phyloP scores from a whole-genome alignment of 306 rosid species.

The Begonia peltatifolia region DNA sequence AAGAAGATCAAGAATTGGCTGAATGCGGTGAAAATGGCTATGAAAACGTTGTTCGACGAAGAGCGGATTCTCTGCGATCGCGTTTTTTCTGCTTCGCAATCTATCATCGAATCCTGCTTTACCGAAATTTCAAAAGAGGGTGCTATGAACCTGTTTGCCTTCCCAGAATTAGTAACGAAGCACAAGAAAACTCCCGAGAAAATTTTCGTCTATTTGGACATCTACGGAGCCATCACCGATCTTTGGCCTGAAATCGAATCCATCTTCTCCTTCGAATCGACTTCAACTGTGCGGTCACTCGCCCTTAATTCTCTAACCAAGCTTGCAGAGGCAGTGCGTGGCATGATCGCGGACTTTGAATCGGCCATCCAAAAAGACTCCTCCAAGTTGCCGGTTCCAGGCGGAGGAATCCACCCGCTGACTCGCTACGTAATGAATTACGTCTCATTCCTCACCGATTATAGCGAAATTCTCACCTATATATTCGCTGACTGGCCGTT shows the following conservation, averaged over 20 bases:
- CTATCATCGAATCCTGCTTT: constrained; percentile 40
- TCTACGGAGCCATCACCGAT: constrained; percentile 51
- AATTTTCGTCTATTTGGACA: constrained; percentile 43
- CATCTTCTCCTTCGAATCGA: constrained; percentile 55
- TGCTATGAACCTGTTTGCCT: constrained; percentile 35
- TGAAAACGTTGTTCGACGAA: constrained; percentile 35
- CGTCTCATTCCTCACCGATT: constrained; percentile 44
- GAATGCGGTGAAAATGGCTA: constrained; percentile 32
- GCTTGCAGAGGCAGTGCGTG: constrained; percentile 32
- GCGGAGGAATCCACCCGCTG: constrained; percentile 78
- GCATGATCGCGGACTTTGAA: constrained; percentile 50
- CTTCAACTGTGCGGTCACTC: constrained; percentile 24
- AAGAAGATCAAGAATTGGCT: constrained; percentile 54
- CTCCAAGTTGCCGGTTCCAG: constrained; percentile 40
- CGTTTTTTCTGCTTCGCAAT: constrained; percentile 27
- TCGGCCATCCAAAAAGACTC: constrained; percentile 54
- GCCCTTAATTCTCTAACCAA: constrained; percentile 28
- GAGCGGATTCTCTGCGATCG: constrained; percentile 50
- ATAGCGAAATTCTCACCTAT: constrained; percentile 29
- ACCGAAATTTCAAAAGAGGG: constrained; percentile 42
- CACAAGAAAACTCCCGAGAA: constrained; percentile 68
- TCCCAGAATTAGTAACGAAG: constrained; percentile 68
- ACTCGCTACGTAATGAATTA: constrained; percentile 94
- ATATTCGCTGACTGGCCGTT: constrained; percentile 50
- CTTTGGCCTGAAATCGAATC: constrained; percentile 42